Conservation (phyloP, 345 rosid species). For the Triadica sebifera region DNA sequence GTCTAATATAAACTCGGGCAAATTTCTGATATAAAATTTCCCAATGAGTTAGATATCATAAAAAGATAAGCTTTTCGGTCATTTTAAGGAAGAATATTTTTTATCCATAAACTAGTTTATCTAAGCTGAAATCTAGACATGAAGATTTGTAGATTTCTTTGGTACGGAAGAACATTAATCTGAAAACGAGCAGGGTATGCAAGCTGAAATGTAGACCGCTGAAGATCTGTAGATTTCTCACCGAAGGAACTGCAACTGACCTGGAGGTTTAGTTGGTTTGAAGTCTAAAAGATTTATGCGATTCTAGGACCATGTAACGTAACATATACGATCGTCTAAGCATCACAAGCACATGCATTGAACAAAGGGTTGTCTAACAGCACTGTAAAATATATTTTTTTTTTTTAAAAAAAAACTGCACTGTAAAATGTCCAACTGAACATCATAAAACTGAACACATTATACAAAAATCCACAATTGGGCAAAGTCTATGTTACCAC, state of each 20-base stretch:
- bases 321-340: not conserved
- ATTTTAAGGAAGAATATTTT: not conserved
- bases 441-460: not conserved
- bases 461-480: no score
- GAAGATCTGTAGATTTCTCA: no score
- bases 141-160: not conserved
- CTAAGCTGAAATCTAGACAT: not conserved
- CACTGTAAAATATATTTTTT: not conserved
- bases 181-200: no score
- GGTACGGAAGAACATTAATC: no score
- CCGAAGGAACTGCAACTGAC: no score
- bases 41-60: not conserved
- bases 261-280: no score
- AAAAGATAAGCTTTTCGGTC: not conserved
- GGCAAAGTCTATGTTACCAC: no score
- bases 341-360: not conserved
- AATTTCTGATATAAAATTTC: not conserved
- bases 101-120: not conserved
- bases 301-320: no score
- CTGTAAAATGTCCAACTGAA: not conserved
- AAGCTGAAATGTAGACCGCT: no score
- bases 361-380: not conserved
- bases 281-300: no score
- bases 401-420: no score
- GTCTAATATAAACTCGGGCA: not conserved